A percentile compares a stretch with the other conserved stretches of the same genome.
phyloP scores from a whole-genome alignment of 169 alveolate genomes.

The Eimeria zaria region DNA sequence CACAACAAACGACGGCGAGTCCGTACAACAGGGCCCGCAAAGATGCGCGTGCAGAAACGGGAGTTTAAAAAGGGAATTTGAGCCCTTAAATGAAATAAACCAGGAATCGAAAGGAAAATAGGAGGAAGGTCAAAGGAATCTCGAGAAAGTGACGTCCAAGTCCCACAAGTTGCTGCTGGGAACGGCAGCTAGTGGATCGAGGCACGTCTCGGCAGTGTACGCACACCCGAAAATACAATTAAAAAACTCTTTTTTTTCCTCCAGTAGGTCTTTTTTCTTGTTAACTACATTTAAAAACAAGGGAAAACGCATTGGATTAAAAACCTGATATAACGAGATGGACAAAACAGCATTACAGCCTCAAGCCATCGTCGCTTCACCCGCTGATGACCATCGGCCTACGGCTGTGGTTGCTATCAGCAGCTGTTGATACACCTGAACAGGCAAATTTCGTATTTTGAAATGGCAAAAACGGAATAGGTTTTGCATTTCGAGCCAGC shows the following conservation, averaged over 20 bases:
- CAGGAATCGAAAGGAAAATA: neutral
- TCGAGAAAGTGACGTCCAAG: neutral
- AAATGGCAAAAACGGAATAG: neutral
- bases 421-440: neutral
- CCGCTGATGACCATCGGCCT: conserved; percentile 45
- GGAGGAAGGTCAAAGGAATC: neutral
- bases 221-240: neutral
- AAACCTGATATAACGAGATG: neutral
- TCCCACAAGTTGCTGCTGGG: conserved; percentile 23
- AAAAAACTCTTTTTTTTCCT: neutral
- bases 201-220: conserved; percentile 45
- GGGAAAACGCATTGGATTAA: neutral
- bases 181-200: conserved; percentile 58
- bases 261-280: neutral
- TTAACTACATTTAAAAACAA: neutral
- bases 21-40: neutral
- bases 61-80: conserved; percentile 7
- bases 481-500: neutral
- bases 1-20: conserved; percentile 11
- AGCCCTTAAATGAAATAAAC: neutral
- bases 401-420: too few relatives aligned
- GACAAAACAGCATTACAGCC: neutral
- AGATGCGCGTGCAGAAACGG: neutral
- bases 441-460: neutral
- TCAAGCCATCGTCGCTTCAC: neutral